Evolutionary conservation across 2,329 filamentous ascomycete species (phyloP), one percentile per base, ranked within the genome.

Genomic region (Helotiales sp.): DNA sequence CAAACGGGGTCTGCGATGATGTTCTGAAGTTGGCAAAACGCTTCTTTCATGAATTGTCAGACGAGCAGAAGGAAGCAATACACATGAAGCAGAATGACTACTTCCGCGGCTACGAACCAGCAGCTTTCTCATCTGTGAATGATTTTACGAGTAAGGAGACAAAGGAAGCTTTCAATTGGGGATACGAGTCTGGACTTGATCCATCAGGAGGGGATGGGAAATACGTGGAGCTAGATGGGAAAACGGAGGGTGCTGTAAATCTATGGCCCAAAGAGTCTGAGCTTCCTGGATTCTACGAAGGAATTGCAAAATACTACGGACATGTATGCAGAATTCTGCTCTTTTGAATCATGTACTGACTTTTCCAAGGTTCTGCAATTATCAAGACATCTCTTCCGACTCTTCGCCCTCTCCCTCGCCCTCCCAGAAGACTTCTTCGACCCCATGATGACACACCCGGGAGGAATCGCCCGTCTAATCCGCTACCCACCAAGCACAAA

Each of bases 61-160:
- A 80, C 1, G 79, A 81, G 24, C 79, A 80, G 54, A 86, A 86
- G 73, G 77, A 79, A 26, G 76, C 34, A 70, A 79, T 72, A 75
- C 80, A 71, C 75, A 77, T 66, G 77, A 79, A 73, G 61, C 72
- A 77, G 13, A 77, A 74, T 30, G 81, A 84, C 11, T 71, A 75
- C 22, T 77, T 75, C 70, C 78, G 84, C 57, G 84, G 84, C 22
- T 86, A 86, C 70, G 84, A 86, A 70, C 76, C 82, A 50, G 75
- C 85, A 1, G 77, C 80, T 6, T 80, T 79, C 2, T 82, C 85
- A 68, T 80, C 79, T 1, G 74, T 84, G 10, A 82, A 85, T 69
- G 77, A 79, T 13, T 80, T 78, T 15, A 77, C 78, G 4, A 76
- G 79, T 30, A 82, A 82, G 4, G 84, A 84, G 67, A 77, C 84